Percentiles rank a stretch among this genome's conserved stretches.
Evolutionary conservation across 768 basidiomycete genomes (phyloP).

Genomic region (Trametes villosa): DNA sequence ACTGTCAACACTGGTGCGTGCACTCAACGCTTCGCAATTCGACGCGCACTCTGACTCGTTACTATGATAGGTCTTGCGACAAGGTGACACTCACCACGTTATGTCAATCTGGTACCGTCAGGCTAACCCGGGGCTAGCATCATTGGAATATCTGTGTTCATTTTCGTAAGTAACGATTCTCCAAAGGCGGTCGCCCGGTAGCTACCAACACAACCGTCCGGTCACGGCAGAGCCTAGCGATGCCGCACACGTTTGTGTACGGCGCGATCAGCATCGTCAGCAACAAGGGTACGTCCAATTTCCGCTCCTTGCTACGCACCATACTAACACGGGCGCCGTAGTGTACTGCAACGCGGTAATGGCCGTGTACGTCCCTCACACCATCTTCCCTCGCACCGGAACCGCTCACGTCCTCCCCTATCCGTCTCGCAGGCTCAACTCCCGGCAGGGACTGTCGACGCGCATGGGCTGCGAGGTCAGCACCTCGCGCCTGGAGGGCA

Average conservation of each 20-base stretch:
- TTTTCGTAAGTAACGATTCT: neutral
- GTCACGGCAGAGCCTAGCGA: neutral
- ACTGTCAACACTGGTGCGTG: neutral
- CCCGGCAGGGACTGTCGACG: no score
- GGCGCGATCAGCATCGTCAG: neutral
- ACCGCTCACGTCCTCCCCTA: no score
- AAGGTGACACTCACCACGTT: no score
- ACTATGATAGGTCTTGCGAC: no score
- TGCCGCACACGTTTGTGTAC: neutral
- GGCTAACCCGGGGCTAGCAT: neutral
- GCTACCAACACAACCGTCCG: no score
- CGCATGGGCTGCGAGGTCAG: no score
- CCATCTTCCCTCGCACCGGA: neutral
- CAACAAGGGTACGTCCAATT: neutral
- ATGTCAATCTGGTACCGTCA: no score
- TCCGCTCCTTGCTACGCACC: neutral
- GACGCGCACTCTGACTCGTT: no score
- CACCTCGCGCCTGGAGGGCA: no score
- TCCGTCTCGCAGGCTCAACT: no score
- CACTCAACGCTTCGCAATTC: neutral
- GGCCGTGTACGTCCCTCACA: neutral
- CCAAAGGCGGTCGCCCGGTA: neutral
- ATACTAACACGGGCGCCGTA: neutral
- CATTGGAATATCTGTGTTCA: neutral
- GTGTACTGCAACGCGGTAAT: neutral